Evolutionary conservation across 2,329 filamentous ascomycete genomes (phyloP), one percentile per base, ranked within the genome.

Genomic region (Monilinia vaccinii-corymbosi): DNA sequence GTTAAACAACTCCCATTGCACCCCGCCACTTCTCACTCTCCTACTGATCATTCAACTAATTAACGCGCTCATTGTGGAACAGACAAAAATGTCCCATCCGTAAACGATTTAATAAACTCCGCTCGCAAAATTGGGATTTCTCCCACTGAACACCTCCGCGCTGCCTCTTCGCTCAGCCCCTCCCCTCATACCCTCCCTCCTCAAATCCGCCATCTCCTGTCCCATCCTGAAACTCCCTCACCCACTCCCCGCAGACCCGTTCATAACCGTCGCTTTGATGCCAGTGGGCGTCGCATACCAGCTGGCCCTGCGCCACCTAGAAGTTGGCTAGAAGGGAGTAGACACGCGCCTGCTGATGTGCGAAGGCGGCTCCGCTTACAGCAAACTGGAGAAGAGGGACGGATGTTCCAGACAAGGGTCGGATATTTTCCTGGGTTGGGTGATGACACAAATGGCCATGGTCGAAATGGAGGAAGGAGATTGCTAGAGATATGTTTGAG

Each of bases 71-170:
- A 8, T 44, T 16, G 51, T 55, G 28, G 18, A 44, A 53, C 38
- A 55, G 51, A 55, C 21, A 45, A 32, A 16, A 55, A 34, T 55
- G 60, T 70, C 64, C 60, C 72, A 72, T 72, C 72, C 64, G 83
- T 86, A 69, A 86, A 86, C 70, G 79, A 85, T 63, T 74, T 84
- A 62, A 78, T 86, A 67, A 77, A 80, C 62, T 79, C 77, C 63
- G 70, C 84, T 65, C 81, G 83, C 68, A 79, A 77, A 67, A 73
- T 74, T 57, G 75, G 74, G 50, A 60, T 75, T 3, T 50, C 55
- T 21, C 53, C 63, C 63, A 58, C 65, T 64, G 62, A 60, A 59
- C 45, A 56, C 57, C 62, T 65, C 66, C 58, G 62, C 68, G 56
- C 59, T 31, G 55, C 50, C 25, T 36, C 63, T 38, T 61, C 61